Conservation (phyloP, 176 grass and related monocot species). For the Avena sativa region DNA sequence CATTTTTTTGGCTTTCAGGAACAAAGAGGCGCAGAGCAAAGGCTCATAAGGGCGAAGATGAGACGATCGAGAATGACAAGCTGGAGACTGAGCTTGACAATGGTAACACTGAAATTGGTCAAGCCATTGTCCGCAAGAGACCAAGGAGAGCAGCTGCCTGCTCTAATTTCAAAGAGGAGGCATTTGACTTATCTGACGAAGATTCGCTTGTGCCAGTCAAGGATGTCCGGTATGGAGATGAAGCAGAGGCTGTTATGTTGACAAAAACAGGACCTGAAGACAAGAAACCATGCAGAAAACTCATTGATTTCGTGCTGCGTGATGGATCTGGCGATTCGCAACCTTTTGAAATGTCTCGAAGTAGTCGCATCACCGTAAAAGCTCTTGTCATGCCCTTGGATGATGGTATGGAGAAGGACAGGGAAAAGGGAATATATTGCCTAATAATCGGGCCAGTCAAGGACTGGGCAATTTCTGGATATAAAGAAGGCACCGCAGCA, state of each 20-base stretch:
- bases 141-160: slow-evolving; percentile 66
- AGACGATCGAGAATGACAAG: slow-evolving; percentile 10
- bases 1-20: slow-evolving; percentile 44
- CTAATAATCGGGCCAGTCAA: slow-evolving; percentile 85
- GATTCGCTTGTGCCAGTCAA: slow-evolving; percentile 58
- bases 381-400: slow-evolving; percentile 85
- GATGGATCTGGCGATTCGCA: slow-evolving; percentile 73
- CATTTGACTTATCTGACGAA: slow-evolving; percentile 60
- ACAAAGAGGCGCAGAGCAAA: slow-evolving; percentile 46
- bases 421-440: slow-evolving; percentile 75
- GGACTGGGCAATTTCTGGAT: slow-evolving; percentile 83
- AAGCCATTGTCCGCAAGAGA: slow-evolving; percentile 48
- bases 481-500: slow-evolving; percentile 77
- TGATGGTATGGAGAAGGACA: slow-evolving; percentile 74
- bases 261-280: slow-evolving; percentile 73
- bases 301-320: slow-evolving; percentile 79
- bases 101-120: slow-evolving; percentile 21
- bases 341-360: slow-evolving; percentile 91
- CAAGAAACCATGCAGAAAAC: slow-evolving; percentile 62
- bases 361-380: slow-evolving; percentile 76
- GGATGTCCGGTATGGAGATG: slow-evolving; percentile 59
- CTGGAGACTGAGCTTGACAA: slow-evolving; percentile 22
- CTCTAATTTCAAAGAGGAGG: slow-evolving; percentile 78
- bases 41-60: not conserved
- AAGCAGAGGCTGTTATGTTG: slow-evolving; percentile 76